Evolutionary conservation across 2,329 filamentous ascomycete species (phyloP), one percentile per base, ranked within the genome.

Genomic region (Escovopsis sp.): DNA sequence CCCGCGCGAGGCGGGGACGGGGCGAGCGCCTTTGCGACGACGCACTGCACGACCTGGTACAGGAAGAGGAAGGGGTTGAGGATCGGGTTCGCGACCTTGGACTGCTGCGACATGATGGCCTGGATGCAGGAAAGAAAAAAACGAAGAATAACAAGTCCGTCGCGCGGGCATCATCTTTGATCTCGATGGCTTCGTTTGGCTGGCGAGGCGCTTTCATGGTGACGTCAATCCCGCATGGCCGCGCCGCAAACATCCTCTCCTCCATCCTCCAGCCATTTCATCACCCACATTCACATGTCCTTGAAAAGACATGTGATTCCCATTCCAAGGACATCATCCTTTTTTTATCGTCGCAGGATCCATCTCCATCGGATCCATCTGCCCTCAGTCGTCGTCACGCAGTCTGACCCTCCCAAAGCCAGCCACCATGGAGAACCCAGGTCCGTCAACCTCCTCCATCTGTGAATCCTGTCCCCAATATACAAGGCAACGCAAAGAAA

Each of bases 11-110:
- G 85, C 4, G 85, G 78, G 5, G 63, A 68, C 0, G 85, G 85
- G 0, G 85, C 79, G 41, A 93, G 73, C 30, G 86, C 51, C 49
- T 70, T 70, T 51, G 72, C 68, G 2, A 81, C 63, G 7, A 83
- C 48, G 64, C 69, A 78, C 67, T 87, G 82, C 33, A 78, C 58
- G 28, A 84, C 43, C 47, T 77, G 69, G 58, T 79, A 86, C 40
- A 81, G 44, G 51, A 79, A 78, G 26, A 76, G 57, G 37, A 85
- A 59, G 2, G 72, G 73, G 38, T 73, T 65, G n/a, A 70, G 49
- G 28, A 71, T 40, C 18, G 64, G 62, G 50, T 67, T 67, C 46
- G 62, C 39, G 4, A 41, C 12, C 15, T 35, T 38, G 15, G 30
- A 19, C 26, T n/a, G 32, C 36, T 33, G 34, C 28, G 44, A 19